Evolutionary conservation across 768 basidiomycete genomes (phyloP), one percentile per base, ranked within the genome.

Genomic region (Phaeolepiota aurea): DNA sequence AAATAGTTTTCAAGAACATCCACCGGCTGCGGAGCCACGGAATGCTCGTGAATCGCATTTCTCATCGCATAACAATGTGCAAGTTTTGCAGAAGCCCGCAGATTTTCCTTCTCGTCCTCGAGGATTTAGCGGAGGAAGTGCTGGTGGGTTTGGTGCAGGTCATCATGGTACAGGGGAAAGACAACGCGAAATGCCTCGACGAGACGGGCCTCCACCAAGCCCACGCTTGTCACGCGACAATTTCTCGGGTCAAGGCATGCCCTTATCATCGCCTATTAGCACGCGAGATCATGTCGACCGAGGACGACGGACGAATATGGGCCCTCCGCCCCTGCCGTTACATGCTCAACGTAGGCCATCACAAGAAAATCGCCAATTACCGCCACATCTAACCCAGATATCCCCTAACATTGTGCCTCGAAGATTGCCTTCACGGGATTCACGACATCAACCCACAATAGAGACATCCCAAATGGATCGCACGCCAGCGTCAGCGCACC

Each of bases 21-120:
- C 57, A 33, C 48, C 61, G 41, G 57, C 59, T 30, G 54, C 55
- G 7, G 78, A 81, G 38, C 46, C 56, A 35, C 67, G 74, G 38
- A 52, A 48, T 41, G 50, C 64, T 37, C 69, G 76, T 7, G 33
- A 35, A 15, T 35, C 33, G 18, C 9, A 5, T 16, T 19, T 14
- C 33, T 7, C 33, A 14, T 35, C 33, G 33, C 33, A 35, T 7
- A 19, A 19, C 9, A 35, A 35, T 19, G 56, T 83, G 2, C 80
- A 82, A 43, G 55, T 82, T 4, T 54, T 86, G 39, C 82, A 82
- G 53, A 87, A 83, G 57, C 54, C 66, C 21, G 55, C 54, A 14
- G 69, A 69, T 19, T 51, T 41, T 18, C 47, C 48, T 14, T 43
- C 54, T 33, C 57, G 60, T 38, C 48, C 54, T 14, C 55, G 64